Conservation (phyloP, 2,329 filamentous ascomycete genomes). For the Colletotrichum sp. region DNA sequence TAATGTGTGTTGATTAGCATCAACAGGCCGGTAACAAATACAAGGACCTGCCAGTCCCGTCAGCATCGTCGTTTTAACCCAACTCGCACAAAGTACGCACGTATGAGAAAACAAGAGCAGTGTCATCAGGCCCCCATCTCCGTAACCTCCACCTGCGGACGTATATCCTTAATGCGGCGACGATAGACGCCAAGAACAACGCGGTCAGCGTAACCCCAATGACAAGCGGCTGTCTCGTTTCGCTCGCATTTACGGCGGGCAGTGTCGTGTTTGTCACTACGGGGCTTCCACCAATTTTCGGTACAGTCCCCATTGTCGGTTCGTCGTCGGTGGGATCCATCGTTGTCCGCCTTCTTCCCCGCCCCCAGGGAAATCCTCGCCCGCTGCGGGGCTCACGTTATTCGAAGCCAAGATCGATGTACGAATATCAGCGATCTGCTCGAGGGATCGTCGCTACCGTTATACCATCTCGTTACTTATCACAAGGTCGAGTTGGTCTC, state of each 20-base stretch:
- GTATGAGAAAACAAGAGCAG: background rate
- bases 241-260: background rate
- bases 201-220: background rate
- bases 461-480: background rate
- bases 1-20: conserved; percentile 11
- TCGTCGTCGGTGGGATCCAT: background rate
- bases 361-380: background rate
- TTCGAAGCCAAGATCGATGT: background rate
- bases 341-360: background rate
- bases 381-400: background rate
- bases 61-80: background rate
- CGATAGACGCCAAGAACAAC: background rate
- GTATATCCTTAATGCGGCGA: background rate
- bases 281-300: background rate
- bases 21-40: background rate
- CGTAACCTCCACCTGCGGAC: background rate
- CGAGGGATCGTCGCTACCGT: background rate
- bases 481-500: background rate
- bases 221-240: conserved; percentile 1
- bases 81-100: background rate
- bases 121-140: conserved; percentile 10
- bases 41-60: background rate
- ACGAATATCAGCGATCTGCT: background rate
- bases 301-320: no score
- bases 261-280: background rate